Base-by-base conservation (phyloP, 805 yeast genomes). In the Myxozyma udenii region DNA sequence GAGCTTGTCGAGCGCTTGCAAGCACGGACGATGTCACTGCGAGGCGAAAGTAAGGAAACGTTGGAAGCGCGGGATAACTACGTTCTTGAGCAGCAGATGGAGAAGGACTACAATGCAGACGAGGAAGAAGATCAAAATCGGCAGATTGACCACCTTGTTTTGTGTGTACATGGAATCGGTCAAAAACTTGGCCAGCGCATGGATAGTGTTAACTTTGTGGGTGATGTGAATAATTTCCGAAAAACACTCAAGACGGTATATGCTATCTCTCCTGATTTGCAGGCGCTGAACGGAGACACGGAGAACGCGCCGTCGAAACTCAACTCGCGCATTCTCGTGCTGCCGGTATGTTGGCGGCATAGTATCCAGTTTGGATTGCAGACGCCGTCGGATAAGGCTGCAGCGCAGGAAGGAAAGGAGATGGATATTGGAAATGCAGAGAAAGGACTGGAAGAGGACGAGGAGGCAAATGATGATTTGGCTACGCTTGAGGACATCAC, bases 141-240 rank as follows among this genome's bases (percentile, higher is more conserved):
- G 41, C 68, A 73, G 44, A 67, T 80, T 22, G 82, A 82, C 32
- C 87, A 83, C 63, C 70, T 91, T 56, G 79, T 90, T 1, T 72
- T 91, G n/a, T 88, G 96, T 64, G 79, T 91, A 25, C 98, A 91
- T 70, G 98, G 98, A 0, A 87, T 91, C 54, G 98, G 98, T 1
- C 98, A 91, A 68, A 79, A 83, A 16, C 71, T 93, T 46, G 95
- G 96, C 1, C 74, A 81, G 41, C 79, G 79, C 62, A 81, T 84
- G 63, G 90, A 89, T 61, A 81, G 84, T 46, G 84, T 91, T 23
- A 87, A 87, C 67, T 93, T 91, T 71, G 82, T 88, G 6, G 95
- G 89, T 64, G 61, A 60, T 26, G 54, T 56, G 19, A 60, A 54
- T 30, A 66, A 61, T 18, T 46, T 62, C 2, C 25, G 62, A 53